Evolutionary conservation across 352 stramenopile genomes (phyloP).

Genomic region (Phytophthora fragariae): DNA sequence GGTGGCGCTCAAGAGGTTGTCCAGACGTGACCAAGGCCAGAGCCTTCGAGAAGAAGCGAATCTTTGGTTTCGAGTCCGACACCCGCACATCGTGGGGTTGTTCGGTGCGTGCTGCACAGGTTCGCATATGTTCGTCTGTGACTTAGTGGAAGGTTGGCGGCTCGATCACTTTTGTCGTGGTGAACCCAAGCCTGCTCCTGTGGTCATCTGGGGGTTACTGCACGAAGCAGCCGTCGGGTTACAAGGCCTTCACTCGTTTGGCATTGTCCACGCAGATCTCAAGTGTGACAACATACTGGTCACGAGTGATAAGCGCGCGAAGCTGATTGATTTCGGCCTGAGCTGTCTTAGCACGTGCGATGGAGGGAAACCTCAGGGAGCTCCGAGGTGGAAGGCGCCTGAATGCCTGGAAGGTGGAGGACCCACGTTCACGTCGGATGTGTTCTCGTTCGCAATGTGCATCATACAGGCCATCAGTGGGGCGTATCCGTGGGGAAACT

Average conservation of each 20-base stretch:
- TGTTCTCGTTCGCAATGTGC: conserved; percentile 21
- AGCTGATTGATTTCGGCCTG: conserved; percentile 10
- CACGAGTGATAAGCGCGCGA: neutral
- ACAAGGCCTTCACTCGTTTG: conserved; percentile 29
- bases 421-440: conserved; percentile 8
- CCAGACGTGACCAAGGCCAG: neutral
- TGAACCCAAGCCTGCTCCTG: neutral
- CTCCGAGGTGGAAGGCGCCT: conserved; percentile 6
- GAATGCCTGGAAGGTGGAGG: neutral
- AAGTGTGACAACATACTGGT: conserved; percentile 29
- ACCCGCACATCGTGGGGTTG: conserved; percentile 43
- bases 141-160: conserved; percentile 12
- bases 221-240: conserved; percentile 34
- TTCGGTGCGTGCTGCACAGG: conserved; percentile 36
- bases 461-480: conserved; percentile 12
- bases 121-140: conserved; percentile 28
- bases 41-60: conserved; percentile 28
- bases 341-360: conserved; percentile 14
- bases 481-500: neutral
- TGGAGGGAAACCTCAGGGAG: neutral
- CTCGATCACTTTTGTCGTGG: neutral
- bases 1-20: conserved; percentile 26
- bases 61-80: conserved; percentile 38
- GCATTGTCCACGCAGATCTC: conserved; percentile 29
- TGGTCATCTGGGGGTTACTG: conserved; percentile 21